These are phyloP conservation scores for Cetraspora pellucida DNA, from an alignment of 192 early-diverging fungal species.

Conservation along the genomic window DNA sequence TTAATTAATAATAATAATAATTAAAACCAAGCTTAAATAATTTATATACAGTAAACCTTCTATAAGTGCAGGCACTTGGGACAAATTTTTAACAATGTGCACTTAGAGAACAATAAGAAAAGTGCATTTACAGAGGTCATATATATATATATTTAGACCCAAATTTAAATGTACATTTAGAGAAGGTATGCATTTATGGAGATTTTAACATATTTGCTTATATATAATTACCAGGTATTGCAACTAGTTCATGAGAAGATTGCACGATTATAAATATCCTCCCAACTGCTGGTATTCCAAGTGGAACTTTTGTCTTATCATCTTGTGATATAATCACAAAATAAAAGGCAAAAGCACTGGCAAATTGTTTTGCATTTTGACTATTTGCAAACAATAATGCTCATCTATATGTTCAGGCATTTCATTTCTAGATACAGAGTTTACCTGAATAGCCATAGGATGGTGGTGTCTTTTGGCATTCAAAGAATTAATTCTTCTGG, in stretches of 20 bases:
- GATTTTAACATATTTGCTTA: too few relatives aligned
- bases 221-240: background rate
- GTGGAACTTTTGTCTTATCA: conserved; percentile 13
- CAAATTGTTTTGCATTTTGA: background rate
- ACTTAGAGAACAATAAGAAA: too few relatives aligned
- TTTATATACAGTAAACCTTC: too few relatives aligned
- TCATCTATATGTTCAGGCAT: too few relatives aligned
- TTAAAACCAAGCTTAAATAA: too few relatives aligned
- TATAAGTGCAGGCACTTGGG: too few relatives aligned
- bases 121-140: too few relatives aligned
- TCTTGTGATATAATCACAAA: conserved; percentile 5
- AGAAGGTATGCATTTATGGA: too few relatives aligned
- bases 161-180: too few relatives aligned
- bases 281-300: conserved; percentile 12
- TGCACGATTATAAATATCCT: background rate
- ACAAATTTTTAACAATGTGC: too few relatives aligned
- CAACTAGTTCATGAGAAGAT: background rate
- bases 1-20: too few relatives aligned
- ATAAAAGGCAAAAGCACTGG: background rate
- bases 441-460: background rate
- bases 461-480: background rate
- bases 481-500: background rate
- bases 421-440: background rate
- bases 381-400: background rate
- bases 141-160: too few relatives aligned